These are phyloP conservation scores for Saccharata proteae DNA, from an alignment of 2,329 filamentous ascomycete genomes.

Conservation along the genomic window DNA sequence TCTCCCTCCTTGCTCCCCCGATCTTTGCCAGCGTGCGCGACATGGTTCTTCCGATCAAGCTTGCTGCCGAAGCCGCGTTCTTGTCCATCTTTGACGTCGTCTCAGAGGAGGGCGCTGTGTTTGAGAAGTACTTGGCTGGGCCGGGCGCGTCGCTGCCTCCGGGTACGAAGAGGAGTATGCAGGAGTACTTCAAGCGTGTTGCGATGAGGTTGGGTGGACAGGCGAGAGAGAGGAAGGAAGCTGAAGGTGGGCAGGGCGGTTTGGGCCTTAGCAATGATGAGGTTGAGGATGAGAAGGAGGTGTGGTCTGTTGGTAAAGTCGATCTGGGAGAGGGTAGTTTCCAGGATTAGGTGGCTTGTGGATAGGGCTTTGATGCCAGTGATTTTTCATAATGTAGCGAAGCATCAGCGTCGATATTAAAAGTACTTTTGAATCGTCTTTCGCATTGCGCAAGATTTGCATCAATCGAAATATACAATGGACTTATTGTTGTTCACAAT, in stretches of 20 bases:
- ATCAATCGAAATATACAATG: too few relatives aligned
- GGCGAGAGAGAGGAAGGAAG: constrained; percentile 77
- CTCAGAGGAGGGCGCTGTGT: constrained; percentile 72
- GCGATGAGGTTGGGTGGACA: constrained; percentile 74
- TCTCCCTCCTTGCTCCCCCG: constrained; percentile 65
- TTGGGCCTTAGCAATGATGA: constrained; percentile 83
- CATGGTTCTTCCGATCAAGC: constrained; percentile 84
- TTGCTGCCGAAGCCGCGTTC: constrained; percentile 90
- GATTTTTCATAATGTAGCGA: not conserved
- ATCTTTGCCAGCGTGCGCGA: constrained; percentile 88
- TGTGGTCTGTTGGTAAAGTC: constrained; percentile 89
- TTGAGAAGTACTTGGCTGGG: constrained; percentile 77
- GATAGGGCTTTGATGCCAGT: too few relatives aligned
- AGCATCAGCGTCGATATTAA: not conserved
- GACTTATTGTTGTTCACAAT: too few relatives aligned
- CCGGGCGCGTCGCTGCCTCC: constrained; percentile 52
- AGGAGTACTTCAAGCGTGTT: constrained; percentile 94
- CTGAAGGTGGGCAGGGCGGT: constrained; percentile 78
- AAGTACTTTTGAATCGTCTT: too few relatives aligned
- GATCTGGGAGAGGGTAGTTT: constrained; percentile 54
- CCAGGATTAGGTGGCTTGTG: too few relatives aligned
- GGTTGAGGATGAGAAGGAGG: constrained; percentile 83
- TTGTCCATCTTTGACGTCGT: constrained; percentile 82
- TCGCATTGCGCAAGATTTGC: too few relatives aligned
- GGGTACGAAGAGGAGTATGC: constrained; percentile 76